These are phyloP conservation scores for Bipolaris bicolor DNA, from an alignment of 2,329 filamentous ascomycete species.

Conservation along the genomic window DNA sequence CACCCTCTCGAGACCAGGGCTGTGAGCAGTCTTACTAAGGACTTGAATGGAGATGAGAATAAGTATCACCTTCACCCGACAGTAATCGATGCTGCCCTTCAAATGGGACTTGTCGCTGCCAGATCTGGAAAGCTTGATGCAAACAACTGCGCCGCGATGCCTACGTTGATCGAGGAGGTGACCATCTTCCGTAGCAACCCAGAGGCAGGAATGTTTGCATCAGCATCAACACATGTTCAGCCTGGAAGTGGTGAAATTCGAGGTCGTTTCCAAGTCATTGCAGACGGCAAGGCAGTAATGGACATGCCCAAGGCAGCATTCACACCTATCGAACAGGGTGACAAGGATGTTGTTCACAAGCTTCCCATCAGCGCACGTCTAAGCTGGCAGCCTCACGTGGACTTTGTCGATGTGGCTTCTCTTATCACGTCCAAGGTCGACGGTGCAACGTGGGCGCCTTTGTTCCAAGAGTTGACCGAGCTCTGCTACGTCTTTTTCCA, in stretches of 20 bases:
- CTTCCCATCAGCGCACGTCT: neutral
- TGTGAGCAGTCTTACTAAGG: neutral
- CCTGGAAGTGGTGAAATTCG: neutral
- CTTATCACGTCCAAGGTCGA: neutral
- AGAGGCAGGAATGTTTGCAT: neutral
- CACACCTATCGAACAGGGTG: neutral
- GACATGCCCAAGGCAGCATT: neutral
- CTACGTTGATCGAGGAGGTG: neutral
- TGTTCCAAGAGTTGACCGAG: neutral
- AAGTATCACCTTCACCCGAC: neutral
- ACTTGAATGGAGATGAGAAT: neutral
- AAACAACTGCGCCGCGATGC: neutral
- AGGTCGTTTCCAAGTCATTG: neutral
- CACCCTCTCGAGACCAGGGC: neutral
- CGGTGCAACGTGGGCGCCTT: neutral
- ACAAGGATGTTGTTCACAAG: neutral
- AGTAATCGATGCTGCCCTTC: neutral
- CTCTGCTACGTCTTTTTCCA: neutral
- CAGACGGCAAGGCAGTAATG: neutral
- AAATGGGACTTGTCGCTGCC: neutral
- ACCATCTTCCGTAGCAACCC: neutral
- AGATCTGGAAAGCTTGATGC: neutral
- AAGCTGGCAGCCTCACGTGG: neutral
- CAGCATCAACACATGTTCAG: neutral
- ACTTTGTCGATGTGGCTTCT: neutral